Percentiles rank a stretch among this genome's conserved stretches.
phyloP scores from a whole-genome alignment of 768 basidiomycete genomes.

The Rhodocollybia butyracea region DNA sequence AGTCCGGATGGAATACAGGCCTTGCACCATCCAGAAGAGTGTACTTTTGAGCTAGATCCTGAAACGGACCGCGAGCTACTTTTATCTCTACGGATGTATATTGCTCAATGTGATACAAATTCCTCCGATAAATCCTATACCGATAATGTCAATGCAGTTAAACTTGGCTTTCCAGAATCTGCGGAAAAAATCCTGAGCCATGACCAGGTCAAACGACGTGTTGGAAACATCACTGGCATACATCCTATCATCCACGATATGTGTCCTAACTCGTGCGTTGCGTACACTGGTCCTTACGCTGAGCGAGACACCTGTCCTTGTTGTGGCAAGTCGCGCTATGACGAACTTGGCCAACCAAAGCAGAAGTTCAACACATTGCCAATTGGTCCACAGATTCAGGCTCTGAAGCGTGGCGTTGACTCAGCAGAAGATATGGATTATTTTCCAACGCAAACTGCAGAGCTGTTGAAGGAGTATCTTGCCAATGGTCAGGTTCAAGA shows the following conservation, averaged over 20 bases:
- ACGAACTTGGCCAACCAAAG: conserved; percentile 18
- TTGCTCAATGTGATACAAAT: too few relatives aligned
- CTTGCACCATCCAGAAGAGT: too few relatives aligned
- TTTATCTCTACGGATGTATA: too few relatives aligned
- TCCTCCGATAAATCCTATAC: too few relatives aligned
- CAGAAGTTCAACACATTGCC: conserved; percentile 12
- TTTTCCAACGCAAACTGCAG: background rate
- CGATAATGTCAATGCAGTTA: too few relatives aligned
- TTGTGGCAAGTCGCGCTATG: conserved; percentile 19
- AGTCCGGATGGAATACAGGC: too few relatives aligned
- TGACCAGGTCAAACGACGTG: conserved; percentile 7
- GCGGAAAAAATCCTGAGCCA: too few relatives aligned
- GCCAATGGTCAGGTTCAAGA: background rate
- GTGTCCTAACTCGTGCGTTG: conserved; percentile 22
- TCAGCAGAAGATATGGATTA: conserved; percentile 8
- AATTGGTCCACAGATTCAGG: conserved; percentile 21
- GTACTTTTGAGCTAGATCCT: too few relatives aligned
- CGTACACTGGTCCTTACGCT: conserved; percentile 20
- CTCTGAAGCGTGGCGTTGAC: conserved; percentile 7
- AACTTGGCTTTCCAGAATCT: too few relatives aligned
- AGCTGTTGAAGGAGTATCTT: background rate
- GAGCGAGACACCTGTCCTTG: conserved; percentile 16
- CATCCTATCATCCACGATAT: conserved; percentile 15
- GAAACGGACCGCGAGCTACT: too few relatives aligned
- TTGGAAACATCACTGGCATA: conserved; percentile 17